Percentiles rank a stretch among this genome's conserved stretches.
Evolutionary conservation across 2,329 filamentous ascomycete species (phyloP).

Genomic region (Geosmithia putterillii): DNA sequence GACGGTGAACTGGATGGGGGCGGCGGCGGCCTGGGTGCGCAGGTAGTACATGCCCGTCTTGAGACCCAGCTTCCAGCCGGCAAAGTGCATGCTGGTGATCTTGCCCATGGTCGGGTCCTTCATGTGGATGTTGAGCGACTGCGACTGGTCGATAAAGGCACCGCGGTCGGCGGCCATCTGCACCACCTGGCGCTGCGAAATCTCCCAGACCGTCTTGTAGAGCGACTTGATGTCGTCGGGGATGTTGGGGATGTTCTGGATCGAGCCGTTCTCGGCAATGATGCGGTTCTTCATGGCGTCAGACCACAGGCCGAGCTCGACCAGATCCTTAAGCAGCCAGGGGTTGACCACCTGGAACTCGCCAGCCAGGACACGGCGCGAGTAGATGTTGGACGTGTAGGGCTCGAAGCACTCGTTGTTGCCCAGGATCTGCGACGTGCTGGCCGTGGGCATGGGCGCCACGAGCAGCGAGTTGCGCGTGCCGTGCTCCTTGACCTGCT

Average conservation of each 20-base stretch:
- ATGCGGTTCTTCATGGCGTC: constrained; percentile 99
- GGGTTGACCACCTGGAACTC: constrained; percentile 99
- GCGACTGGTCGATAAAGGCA: constrained; percentile 97
- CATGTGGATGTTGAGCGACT: constrained; percentile 99
- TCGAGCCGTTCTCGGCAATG: constrained; percentile 89
- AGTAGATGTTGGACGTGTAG: constrained; percentile 99
- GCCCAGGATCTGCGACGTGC: constrained; percentile 92
- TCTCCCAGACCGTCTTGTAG: constrained; percentile 99
- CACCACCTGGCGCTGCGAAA: constrained; percentile 87
- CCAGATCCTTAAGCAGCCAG: constrained; percentile 94
- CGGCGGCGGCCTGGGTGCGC: constrained; percentile 90
- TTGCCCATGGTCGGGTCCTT: constrained; percentile 99
- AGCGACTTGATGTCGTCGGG: constrained; percentile 89
- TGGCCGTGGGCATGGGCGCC: constrained; percentile 96
- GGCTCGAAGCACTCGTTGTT: constrained; percentile 99
- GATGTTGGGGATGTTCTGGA: constrained; percentile 95
- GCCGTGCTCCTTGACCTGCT: constrained; percentile 83
- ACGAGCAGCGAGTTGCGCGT: constrained; percentile 91
- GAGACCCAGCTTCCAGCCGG: constrained; percentile 96
- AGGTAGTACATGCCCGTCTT: constrained; percentile 99
- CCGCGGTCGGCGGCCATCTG: constrained; percentile 98
- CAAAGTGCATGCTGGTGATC: constrained; percentile 99
- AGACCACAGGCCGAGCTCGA: constrained; percentile 96
- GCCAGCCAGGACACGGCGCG: constrained; percentile 89
- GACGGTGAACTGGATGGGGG: constrained; percentile 97